Base-by-base conservation (phyloP, 2,329 filamentous ascomycete species). In the Colletotrichum viniferum region DNA sequence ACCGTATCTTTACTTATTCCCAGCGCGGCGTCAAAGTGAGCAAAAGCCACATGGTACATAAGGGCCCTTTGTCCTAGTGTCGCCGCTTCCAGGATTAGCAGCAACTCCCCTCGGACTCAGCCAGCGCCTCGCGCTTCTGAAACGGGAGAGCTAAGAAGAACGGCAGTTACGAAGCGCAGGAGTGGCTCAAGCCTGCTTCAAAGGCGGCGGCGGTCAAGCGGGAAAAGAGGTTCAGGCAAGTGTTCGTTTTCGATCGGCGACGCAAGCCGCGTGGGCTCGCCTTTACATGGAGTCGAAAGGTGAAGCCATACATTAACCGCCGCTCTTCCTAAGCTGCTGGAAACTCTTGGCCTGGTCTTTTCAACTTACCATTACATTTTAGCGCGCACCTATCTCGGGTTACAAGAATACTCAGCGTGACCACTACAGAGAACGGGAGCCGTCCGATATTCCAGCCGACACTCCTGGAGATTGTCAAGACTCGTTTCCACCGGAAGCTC, bases 51-150 rank as follows among this genome's bases (percentile, higher is more conserved):
- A 62, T 73, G 69, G 69, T 60, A 34, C 24, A 30, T 60, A 52
- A 67, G 62, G 58, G 66, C 34, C 62, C 62, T 63, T 73, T 75
- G 69, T 73, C 21, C 62, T 38, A 72, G 56, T 58, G 14, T 55
- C 21, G 38, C 73, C 69, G 69, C 60, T 66, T 63, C 56, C 69
- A 67, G 56, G 28, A 75, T 67, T 75, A 75, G 73, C 58, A 66
- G 61, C 26, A 24, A 28, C 43, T 67, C 26, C 55, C 62, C 55
- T 65, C 68, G 14, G 48, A 38, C 36, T 62, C 64, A 69, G 56
- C 48, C 52, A 56, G 66, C 67, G 71, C 71, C 71, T 63, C 48
- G 58, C 58, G 43, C 56, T 24, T 34, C 34, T 63, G 32, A 36
- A 73, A 34, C 58, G 65, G 56, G 60, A 34, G 38, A 48, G 55